A percentile compares a stretch with the other conserved stretches of the same genome.
Conservation (phyloP, 148 eudicot genomes). For the Rhododendron kiyosumense region DNA sequence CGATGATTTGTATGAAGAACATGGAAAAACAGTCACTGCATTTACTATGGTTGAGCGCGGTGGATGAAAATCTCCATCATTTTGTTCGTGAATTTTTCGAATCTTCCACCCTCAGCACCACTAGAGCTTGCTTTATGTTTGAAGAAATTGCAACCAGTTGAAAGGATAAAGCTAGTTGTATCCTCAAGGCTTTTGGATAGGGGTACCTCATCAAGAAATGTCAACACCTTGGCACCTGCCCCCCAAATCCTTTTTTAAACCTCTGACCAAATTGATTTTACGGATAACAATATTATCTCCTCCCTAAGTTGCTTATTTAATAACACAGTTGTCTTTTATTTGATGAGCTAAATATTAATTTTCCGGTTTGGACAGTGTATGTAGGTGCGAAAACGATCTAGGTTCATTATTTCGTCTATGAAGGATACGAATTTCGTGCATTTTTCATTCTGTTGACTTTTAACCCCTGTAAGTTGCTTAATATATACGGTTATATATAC, state of each 20-base stretch:
- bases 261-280: background rate
- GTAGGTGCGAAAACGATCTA: slow-evolving; percentile 4
- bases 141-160: background rate
- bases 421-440: background rate
- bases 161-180: background rate
- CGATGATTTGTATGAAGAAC: background rate
- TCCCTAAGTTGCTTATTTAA: background rate
- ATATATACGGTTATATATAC: background rate
- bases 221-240: slow-evolving; percentile 4
- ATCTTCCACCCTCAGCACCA: background rate
- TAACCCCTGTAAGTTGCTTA: background rate
- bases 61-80: background rate
- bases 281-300: background rate
- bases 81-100: background rate
- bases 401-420: slow-evolving; percentile 8
- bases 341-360: background rate
- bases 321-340: background rate
- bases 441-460: background rate
- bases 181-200: background rate
- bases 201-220: background rate
- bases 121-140: background rate
- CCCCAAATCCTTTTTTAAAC: background rate
- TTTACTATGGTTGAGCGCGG: background rate
- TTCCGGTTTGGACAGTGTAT: background rate
- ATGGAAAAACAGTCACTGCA: background rate